Evolutionary conservation across 371 early-diverging fungal genomes (phyloP).

Genomic region (Syncephalis plumigaleata): DNA sequence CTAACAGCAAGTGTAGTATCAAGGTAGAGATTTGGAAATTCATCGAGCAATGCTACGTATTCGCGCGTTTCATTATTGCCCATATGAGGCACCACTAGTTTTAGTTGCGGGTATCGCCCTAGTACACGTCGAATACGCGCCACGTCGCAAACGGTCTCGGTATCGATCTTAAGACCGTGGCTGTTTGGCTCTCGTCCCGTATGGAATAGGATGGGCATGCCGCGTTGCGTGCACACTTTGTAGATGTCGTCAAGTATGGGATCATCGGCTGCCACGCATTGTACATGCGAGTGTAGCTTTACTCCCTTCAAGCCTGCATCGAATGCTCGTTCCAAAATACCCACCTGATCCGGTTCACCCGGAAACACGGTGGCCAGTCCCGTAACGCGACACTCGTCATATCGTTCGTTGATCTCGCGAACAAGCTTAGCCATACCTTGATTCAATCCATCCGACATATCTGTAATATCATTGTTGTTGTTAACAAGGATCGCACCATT

Average conservation of each 20-base stretch:
- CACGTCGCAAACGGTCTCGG: conserved; percentile 13
- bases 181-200: conserved; percentile 15
- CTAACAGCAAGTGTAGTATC: conserved; percentile 16
- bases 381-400: conserved; percentile 4
- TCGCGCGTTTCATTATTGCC: conserved; percentile 15
- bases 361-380: conserved; percentile 19
- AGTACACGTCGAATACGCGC: conserved; percentile 14
- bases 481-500: no score
- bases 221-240: conserved; percentile 9
- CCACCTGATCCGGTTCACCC: conserved; percentile 12
- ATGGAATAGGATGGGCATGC: conserved; percentile 13
- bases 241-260: conserved; percentile 17
- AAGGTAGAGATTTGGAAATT: conserved; percentile 16
- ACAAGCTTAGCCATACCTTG: no score
- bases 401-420: no score
- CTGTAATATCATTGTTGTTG: no score
- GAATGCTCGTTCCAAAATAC: conserved; percentile 14
- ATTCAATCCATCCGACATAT: no score
- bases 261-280: conserved; percentile 13
- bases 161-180: conserved; percentile 14
- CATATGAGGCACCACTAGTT: conserved; percentile 15
- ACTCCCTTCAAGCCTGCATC: conserved; percentile 11
- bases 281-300: conserved; percentile 19
- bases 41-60: conserved; percentile 12
- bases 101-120: conserved; percentile 8